A percentile compares a stretch with the other conserved stretches of the same genome.
These are phyloP conservation scores for Crithidia sp. DNA, from an alignment of 208 protist genomes.

Conservation along the genomic window DNA sequence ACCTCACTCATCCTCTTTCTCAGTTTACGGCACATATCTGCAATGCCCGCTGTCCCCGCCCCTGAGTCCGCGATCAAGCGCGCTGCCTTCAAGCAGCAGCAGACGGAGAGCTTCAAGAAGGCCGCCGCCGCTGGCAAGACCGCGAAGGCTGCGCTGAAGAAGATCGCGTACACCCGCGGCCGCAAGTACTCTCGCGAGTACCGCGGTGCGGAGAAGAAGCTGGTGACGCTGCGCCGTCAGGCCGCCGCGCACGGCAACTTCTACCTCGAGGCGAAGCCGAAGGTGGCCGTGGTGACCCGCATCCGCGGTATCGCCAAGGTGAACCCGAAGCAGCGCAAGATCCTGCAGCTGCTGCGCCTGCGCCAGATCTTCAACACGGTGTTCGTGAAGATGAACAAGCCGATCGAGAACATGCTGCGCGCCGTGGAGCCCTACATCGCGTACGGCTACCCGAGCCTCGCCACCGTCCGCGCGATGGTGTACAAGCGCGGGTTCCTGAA, in stretches of 20 bases:
- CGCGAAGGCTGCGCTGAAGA: conserved; percentile 73
- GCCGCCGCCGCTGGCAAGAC: conserved; percentile 75
- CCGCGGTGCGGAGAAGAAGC: conserved; percentile 84
- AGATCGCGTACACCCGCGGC: conserved; percentile 70
- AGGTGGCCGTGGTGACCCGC: conserved; percentile 99
- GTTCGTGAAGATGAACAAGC: conserved; percentile 99
- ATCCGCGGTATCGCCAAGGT: conserved; percentile 99
- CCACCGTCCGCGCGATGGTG: conserved; percentile 97
- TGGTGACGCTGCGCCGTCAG: conserved; percentile 86
- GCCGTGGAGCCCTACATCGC: conserved; percentile 99
- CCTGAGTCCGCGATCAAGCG: conserved; percentile 91
- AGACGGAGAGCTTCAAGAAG: conserved; percentile 91
- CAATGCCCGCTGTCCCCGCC: conserved; percentile 83
- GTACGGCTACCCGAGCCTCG: conserved; percentile 98
- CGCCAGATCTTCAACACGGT: conserved; percentile 99
- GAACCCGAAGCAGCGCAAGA: conserved; percentile 97
- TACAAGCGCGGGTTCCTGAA: conserved; percentile 99
- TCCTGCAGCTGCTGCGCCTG: conserved; percentile 99
- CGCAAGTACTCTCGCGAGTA: conserved; percentile 97
- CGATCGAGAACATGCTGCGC: conserved; percentile 99
- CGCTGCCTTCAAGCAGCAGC: conserved; percentile 91
- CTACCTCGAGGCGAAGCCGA: conserved; percentile 98
- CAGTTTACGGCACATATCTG: conserved; percentile 23
- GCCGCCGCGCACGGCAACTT: conserved; percentile 95
- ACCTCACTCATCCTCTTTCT: neutral